Evolutionary conservation across 768 basidiomycete genomes (phyloP), one percentile per base, ranked within the genome.

Genomic region (Tylopilus felleus): DNA sequence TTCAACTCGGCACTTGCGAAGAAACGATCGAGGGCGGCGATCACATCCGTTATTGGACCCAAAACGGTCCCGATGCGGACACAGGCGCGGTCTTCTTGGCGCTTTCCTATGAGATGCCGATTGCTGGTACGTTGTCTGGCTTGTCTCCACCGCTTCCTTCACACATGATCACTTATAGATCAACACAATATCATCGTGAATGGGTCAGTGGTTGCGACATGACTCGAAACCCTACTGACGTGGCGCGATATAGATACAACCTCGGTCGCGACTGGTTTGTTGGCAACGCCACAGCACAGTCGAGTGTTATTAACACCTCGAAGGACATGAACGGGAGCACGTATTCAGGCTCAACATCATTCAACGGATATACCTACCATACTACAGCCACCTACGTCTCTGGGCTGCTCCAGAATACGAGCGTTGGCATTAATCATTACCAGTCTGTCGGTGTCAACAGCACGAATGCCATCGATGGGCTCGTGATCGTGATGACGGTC

Each of bases 21-120:
- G 93, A 97, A 71, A 89, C 90, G 2, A 79, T 95, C 39, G 65
- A 89, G 60, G 93, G 93, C 2, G 94, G 94, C 7, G 80, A 89
- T 64, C 93, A 97, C 65, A 82, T 93, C 65, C 81, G 93, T 38
- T 95, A 93, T 68, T 95, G 92, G 93, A 70, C 77, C 6, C 93
- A 95, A 72, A 78, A 90, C 54, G 92, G 91, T 0, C 56, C 72
- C 13, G 27, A 68, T 4, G 84, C 75, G 7, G 76, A 90, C 61
- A 87, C 87, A 53, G 80, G 86, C 31, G 89, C 88, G 4, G 75
- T 88, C 40, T 91, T 91, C 63, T 75, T 92, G 75, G 90, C 85
- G 1, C 70, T 76, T 9, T 90, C 89, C 1, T 88, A 86, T 62
- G 91, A 93, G 69, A 63, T 77, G 65, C 84, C 89, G 16, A 75